Conservation (phyloP, 345 rosid species). For the Pelargonium nanum region DNA sequence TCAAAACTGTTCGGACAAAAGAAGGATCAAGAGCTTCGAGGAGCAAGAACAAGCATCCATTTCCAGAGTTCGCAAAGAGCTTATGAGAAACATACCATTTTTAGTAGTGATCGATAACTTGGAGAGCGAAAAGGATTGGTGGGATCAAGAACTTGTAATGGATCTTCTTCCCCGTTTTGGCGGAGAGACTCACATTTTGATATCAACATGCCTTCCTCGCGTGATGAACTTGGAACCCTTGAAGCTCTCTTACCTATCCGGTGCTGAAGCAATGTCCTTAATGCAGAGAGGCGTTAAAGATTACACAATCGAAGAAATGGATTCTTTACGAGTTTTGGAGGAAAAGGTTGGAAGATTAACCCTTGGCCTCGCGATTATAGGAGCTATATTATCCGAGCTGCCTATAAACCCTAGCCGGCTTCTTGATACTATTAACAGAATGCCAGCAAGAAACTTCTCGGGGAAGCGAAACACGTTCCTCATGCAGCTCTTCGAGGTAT, state of each 20-base stretch:
- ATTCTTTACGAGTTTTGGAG: constrained; percentile 62
- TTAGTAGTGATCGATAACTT: constrained; percentile 79
- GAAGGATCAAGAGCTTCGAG: constrained; percentile 62
- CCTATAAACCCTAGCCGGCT: constrained; percentile 85
- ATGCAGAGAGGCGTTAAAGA: constrained; percentile 73
- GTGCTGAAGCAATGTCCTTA: constrained; percentile 67
- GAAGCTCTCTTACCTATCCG: constrained; percentile 71
- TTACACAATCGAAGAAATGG: constrained; percentile 53
- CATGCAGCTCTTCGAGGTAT: constrained; percentile 81
- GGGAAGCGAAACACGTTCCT: constrained; percentile 59
- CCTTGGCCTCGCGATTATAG: constrained; percentile 66
- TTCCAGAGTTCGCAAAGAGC: constrained; percentile 64
- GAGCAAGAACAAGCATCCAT: constrained; percentile 88
- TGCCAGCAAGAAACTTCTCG: constrained; percentile 60
- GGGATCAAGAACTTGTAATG: constrained; percentile 84
- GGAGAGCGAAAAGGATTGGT: constrained; percentile 96
- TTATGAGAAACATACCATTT: constrained; percentile 85
- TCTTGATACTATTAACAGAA: constrained; percentile 73
- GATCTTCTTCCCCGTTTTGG: constrained; percentile 97
- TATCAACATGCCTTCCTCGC: constrained; percentile 59
- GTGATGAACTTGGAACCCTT: constrained; percentile 86
- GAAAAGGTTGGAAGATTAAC: constrained; percentile 80
- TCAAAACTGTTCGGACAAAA: constrained; percentile 45
- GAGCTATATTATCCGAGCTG: constrained; percentile 77
- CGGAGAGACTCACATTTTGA: constrained; percentile 79